Evolutionary conservation across 1,284 basidiomycete genomes (phyloP).

Genomic region (Leccinum fuscescens): DNA sequence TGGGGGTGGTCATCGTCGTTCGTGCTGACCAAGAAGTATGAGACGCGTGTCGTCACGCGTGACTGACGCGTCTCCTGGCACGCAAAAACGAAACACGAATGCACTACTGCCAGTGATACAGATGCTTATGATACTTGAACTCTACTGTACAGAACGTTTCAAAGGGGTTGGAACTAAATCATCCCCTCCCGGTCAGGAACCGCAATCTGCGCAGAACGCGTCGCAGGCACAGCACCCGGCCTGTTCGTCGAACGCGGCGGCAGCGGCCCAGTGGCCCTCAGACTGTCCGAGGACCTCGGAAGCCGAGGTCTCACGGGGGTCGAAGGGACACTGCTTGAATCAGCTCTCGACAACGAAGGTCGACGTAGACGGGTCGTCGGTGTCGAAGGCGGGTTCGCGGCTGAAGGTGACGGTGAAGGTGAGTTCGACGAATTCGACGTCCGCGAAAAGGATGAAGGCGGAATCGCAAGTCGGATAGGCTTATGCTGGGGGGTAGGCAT

Average conservation of each 20-base stretch:
- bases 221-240: constrained; percentile 46
- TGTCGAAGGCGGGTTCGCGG: constrained; percentile 12
- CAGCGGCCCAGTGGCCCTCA: constrained; percentile 38
- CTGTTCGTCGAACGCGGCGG: constrained; percentile 65
- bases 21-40: background rate
- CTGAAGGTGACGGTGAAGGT: constrained; percentile 26
- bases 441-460: constrained; percentile 30
- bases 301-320: constrained; percentile 4
- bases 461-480: constrained; percentile 25
- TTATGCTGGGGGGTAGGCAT: constrained; percentile 14
- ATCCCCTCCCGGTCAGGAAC: constrained; percentile 55
- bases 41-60: constrained; percentile 24
- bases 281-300: constrained; percentile 27
- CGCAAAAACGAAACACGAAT: background rate
- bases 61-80: constrained; percentile 17
- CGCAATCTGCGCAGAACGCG: constrained; percentile 46
- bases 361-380: constrained; percentile 17
- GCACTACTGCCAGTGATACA: too few species aligned
- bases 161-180: constrained; percentile 39
- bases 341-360: constrained; percentile 18
- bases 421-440: constrained; percentile 26
- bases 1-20: constrained; percentile 32
- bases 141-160: background rate
- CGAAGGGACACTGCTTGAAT: constrained; percentile 15
- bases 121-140: too few species aligned